Conservation (phyloP, 2,329 filamentous ascomycete species). For the Helotiales sp. region DNA sequence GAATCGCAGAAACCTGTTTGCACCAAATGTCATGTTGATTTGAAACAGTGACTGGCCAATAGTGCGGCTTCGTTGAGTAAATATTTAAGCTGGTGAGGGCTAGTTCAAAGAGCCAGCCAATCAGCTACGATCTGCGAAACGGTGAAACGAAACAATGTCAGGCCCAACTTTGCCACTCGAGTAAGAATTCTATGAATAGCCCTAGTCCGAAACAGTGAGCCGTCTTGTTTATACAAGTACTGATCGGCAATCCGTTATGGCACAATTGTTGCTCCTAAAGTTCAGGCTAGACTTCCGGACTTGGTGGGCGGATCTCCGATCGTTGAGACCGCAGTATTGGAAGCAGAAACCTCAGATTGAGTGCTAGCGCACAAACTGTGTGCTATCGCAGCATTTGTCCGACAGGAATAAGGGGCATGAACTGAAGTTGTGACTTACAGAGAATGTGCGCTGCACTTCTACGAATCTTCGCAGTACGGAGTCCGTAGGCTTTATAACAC, state of each 20-base stretch:
- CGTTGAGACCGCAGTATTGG: not conserved
- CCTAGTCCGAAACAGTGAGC: not conserved
- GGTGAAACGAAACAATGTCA: not conserved
- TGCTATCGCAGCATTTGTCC: not conserved
- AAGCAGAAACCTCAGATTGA: not conserved
- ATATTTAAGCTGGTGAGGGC: not conserved
- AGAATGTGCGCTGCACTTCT: not conserved
- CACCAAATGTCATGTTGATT: not conserved
- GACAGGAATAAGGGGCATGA: not conserved
- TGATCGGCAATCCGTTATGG: slow-evolving; percentile 1
- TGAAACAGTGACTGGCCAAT: not conserved
- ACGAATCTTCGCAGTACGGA: not conserved
- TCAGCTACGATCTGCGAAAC: not conserved
- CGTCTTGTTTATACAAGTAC: not conserved
- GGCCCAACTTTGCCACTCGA: not conserved
- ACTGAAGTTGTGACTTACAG: not conserved
- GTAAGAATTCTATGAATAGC: not conserved
- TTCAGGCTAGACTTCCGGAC: slow-evolving; percentile 2
- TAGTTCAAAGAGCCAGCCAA: not conserved
- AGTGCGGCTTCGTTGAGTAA: not conserved
- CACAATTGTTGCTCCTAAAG: not conserved
- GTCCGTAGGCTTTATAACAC: slow-evolving; percentile 3
- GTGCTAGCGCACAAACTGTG: not conserved
- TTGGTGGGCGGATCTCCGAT: slow-evolving; percentile 1
- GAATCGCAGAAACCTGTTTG: not conserved